Percentiles rank a stretch among this genome's conserved stretches.
Evolutionary conservation across 2,329 filamentous ascomycete genomes (phyloP).

Genomic region (Fusarium praegraminearum): DNA sequence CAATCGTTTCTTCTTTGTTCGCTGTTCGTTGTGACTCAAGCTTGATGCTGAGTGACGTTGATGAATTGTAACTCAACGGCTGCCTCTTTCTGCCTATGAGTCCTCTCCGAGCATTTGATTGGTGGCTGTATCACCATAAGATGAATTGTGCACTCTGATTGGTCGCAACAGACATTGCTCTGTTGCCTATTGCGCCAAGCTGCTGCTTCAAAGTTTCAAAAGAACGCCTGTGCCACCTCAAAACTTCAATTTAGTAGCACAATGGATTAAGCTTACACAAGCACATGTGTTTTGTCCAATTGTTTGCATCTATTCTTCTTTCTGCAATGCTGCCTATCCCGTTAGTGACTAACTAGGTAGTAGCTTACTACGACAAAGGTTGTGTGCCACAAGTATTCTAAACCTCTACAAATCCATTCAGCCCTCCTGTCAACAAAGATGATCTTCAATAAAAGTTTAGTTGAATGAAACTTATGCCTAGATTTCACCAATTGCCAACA

Average conservation of each 20-base stretch:
- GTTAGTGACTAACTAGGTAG: neutral
- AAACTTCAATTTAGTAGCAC: neutral
- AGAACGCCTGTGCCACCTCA: neutral
- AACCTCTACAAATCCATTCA: neutral
- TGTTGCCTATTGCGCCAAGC: slow-evolving; percentile 23
- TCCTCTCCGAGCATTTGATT: slow-evolving; percentile 10
- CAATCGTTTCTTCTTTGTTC: neutral
- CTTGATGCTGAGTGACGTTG: neutral
- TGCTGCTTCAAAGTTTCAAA: neutral
- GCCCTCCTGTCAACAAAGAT: neutral
- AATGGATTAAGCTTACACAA: neutral
- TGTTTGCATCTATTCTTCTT: neutral
- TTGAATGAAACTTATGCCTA: neutral
- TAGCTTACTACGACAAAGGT: neutral
- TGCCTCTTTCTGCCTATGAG: slow-evolving; percentile 28
- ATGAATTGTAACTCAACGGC: neutral
- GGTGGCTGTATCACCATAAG: neutral
- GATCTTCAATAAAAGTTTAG: neutral
- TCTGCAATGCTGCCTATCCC: neutral
- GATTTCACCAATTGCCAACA: neutral
- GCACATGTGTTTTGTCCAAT: neutral
- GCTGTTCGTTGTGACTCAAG: slow-evolving; percentile 21
- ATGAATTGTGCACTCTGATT: neutral
- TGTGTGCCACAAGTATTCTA: neutral
- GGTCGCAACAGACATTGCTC: neutral